Evolutionary conservation across 83 land plant genomes (phyloP), one percentile per base, ranked within the genome.

Genomic region (Diphasiastrum complanatum): DNA sequence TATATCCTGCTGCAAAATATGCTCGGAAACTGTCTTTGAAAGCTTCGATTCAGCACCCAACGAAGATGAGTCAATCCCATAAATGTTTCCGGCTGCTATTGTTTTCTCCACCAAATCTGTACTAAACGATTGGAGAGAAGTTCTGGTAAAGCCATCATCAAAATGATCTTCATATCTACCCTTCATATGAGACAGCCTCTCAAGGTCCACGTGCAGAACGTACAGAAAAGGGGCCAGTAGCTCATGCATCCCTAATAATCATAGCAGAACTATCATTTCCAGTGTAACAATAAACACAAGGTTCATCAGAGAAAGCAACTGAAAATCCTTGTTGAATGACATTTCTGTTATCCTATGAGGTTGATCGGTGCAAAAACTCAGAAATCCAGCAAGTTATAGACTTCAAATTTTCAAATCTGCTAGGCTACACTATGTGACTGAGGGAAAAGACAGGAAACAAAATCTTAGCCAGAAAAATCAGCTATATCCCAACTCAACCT

Each of bases 211-310:
- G 67, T 91, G 90, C 50, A 91, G 84, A 23, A 87, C 87, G 51
- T 82, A 91, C 35, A 87, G 34, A 22, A 91, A 70, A 45, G 97
- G 97, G 49, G 89, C 97, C 62, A 91, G 81, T 40, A 91, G 81
- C 71, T 91, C 97, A 69, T 91, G 97, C 97, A 91, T 91, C 34
- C 97, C 97, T 91, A 72, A n/a, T 60, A 68, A 4, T 3, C 47
- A 38, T 1, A 56, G 32, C 4, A 32, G 35, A 51, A 12, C 45
- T 12, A 29, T 25, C 11, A 1, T 26, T 61, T 60, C 12, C 23
- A 12, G 55, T 11, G 5, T 16, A 48, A 19, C 23, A 61, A 26
- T 25, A 41, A 3, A 8, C 60, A n/a, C n/a, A n/a, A n/a, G n/a
- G n/a, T n/a, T n/a, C n/a, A n/a, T n/a, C n/a, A n/a, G n/a, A n/a